Percentiles rank a stretch among this genome's conserved stretches.
phyloP scores from a whole-genome alignment of 306 rosid genomes.

The Luffa aegyptiaca region DNA sequence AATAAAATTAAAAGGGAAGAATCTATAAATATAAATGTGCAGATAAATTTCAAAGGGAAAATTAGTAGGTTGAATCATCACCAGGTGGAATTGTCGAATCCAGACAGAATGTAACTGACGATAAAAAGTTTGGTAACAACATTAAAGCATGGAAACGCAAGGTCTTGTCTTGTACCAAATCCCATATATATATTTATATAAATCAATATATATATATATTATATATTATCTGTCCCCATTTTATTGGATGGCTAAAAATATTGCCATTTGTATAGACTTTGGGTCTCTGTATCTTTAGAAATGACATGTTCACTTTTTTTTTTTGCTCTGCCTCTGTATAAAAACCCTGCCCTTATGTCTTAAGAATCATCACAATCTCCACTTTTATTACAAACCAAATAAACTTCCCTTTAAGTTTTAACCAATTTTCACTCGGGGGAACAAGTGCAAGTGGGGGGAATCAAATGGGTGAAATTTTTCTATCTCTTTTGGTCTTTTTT shows the following conservation, averaged over 20 bases:
- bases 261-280: not conserved
- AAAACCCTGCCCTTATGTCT: not conserved
- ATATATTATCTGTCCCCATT: not conserved
- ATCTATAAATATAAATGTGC: not conserved
- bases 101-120: not conserved
- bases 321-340: conserved; percentile 4
- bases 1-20: too few species aligned
- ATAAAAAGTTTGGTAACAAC: not conserved
- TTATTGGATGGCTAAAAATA: not conserved
- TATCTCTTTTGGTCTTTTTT: conserved; percentile 30
- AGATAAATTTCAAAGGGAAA: not conserved
- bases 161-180: not conserved
- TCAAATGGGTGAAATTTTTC: conserved; percentile 29
- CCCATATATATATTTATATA: not conserved
- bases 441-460: not conserved
- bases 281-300: not conserved
- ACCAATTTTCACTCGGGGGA: not conserved
- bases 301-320: not conserved
- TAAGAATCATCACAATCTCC: not conserved
- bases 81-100: not conserved
- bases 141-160: not conserved
- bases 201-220: not conserved
- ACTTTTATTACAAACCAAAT: not conserved
- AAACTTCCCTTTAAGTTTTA: not conserved
- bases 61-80: not conserved